phyloP scores from a whole-genome alignment of 169 alveolate genomes.

The Plasmodium fragile region DNA sequence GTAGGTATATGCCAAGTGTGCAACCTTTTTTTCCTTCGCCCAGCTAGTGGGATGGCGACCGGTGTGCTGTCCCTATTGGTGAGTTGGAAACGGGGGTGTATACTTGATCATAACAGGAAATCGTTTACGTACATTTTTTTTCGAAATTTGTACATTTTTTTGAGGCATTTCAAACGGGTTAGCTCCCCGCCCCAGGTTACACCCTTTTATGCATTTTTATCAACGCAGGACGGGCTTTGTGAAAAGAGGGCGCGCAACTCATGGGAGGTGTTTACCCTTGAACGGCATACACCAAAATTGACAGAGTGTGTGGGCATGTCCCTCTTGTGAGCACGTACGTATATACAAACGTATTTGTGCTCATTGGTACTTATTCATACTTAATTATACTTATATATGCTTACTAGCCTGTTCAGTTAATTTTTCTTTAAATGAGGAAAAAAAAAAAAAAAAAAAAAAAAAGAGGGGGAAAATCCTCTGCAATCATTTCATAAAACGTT shows the following conservation, averaged over 20 bases:
- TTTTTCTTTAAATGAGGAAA: background rate
- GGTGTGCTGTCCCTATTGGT: background rate
- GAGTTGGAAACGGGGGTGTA: background rate
- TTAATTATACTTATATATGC: background rate
- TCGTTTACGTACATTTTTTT: background rate
- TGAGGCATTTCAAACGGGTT: background rate
- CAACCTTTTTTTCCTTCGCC: background rate
- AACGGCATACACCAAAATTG: background rate
- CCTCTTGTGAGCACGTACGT: background rate
- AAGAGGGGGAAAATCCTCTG: background rate
- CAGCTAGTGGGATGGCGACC: background rate
- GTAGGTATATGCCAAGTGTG: background rate
- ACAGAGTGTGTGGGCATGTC: background rate
- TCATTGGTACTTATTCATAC: background rate
- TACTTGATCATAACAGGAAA: background rate
- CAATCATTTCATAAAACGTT: slow-evolving; percentile 6
- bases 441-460: slow-evolving; percentile 1
- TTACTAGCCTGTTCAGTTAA: background rate
- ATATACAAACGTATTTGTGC: background rate
- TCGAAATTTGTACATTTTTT: background rate
- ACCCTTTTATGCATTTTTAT: background rate
- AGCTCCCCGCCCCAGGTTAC: background rate
- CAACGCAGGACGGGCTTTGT: background rate
- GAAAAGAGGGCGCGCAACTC: background rate
- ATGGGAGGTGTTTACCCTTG: background rate